Percentiles rank a stretch among this genome's conserved stretches.
phyloP scores from a whole-genome alignment of 2,329 filamentous ascomycete genomes.

The Balansia obtecta region DNA sequence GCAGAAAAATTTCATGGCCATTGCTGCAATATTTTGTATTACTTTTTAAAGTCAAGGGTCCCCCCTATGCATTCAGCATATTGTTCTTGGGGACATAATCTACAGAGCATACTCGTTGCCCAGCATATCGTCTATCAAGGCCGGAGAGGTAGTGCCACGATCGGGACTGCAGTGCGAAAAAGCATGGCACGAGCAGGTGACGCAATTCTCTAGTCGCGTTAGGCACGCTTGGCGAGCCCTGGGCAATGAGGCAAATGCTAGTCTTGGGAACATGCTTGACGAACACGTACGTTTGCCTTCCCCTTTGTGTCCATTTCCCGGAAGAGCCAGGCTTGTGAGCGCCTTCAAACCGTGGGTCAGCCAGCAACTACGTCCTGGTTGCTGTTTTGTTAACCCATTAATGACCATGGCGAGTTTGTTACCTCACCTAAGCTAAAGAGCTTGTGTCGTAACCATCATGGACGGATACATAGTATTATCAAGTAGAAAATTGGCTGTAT shows the following conservation, averaged over 20 bases:
- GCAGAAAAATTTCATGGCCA: too few relatives aligned
- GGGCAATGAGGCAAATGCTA: slow-evolving; percentile 2
- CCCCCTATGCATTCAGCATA: too few relatives aligned
- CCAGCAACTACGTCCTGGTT: not conserved
- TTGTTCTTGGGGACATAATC: not conserved
- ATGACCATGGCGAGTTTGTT: not conserved
- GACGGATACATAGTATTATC: not conserved
- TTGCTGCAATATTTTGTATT: too few relatives aligned
- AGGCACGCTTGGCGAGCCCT: not conserved
- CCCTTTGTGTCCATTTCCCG: slow-evolving; percentile 41
- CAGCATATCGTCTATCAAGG: slow-evolving; percentile 25
- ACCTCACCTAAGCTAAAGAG: slow-evolving; percentile 1
- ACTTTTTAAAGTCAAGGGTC: too few relatives aligned
- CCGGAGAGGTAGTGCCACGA: slow-evolving; percentile 23
- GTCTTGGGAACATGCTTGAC: slow-evolving; percentile 26
- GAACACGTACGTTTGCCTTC: slow-evolving; percentile 42
- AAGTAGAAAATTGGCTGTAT: not conserved
- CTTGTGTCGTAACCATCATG: slow-evolving; percentile 1
- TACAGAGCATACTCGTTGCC: not conserved
- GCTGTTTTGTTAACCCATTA: not conserved
- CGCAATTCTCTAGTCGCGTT: slow-evolving; percentile 21
- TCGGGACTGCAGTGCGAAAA: slow-evolving; percentile 35
- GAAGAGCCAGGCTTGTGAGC: slow-evolving; percentile 45
- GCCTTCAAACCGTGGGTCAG: slow-evolving; percentile 39
- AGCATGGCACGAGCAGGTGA: slow-evolving; percentile 35